These are phyloP conservation scores for Sechiopsis laciniata DNA, from an alignment of 306 rosid species.

Conservation along the genomic window DNA sequence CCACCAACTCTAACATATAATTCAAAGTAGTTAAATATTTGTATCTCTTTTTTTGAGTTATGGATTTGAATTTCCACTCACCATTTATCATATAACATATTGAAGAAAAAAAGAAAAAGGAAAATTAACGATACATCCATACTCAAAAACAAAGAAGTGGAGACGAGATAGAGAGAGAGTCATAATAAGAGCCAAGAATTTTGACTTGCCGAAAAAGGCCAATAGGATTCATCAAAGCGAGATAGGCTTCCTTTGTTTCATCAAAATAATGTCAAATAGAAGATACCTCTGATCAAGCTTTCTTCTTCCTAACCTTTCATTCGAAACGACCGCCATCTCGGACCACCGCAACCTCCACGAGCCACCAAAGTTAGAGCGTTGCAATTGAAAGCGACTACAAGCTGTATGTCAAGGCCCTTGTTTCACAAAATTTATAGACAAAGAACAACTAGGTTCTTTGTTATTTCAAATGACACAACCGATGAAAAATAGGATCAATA, in stretches of 20 bases:
- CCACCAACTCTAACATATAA: background rate
- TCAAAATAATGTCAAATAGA: background rate
- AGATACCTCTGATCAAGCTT: background rate
- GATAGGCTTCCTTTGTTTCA: background rate
- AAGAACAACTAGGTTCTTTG: background rate
- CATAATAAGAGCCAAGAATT: constrained; percentile 16
- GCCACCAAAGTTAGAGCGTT: no score
- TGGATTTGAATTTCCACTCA: background rate
- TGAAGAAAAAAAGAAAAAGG: no score
- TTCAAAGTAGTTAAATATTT: no score
- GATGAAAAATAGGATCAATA: background rate
- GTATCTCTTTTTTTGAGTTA: no score
- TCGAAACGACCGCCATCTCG: background rate
- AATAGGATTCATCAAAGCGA: background rate
- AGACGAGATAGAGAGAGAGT: background rate
- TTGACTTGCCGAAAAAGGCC: constrained; percentile 16
- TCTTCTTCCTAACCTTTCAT: background rate
- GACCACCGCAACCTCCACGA: background rate
- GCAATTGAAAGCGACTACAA: background rate
- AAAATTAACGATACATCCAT: background rate
- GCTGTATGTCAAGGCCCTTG: background rate
- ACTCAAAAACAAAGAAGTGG: no score
- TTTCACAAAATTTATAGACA: background rate
- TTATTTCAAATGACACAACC: background rate
- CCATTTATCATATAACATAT: no score